Percentiles rank a stretch among this genome's conserved stretches.
phyloP scores from a whole-genome alignment of 169 alveolate species.

The Amoebophrya sp. region DNA sequence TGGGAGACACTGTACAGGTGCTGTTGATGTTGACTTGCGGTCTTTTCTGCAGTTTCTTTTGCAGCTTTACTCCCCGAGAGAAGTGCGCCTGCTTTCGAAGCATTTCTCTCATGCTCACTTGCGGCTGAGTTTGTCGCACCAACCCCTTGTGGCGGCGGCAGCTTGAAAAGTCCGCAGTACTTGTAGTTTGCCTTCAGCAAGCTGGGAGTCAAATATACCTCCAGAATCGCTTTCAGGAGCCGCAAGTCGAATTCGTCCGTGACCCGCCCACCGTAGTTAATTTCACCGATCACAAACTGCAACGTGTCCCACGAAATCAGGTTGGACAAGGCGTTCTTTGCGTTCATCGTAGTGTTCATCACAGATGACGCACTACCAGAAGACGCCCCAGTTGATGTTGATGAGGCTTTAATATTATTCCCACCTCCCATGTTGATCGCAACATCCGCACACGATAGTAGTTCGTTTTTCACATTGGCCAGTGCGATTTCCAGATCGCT shows the following conservation, averaged over 20 bases:
- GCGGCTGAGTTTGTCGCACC: background rate
- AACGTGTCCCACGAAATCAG: conserved; percentile 80
- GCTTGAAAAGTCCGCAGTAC: conserved; percentile 51
- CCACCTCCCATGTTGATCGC: too few relatives aligned
- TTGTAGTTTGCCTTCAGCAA: conserved; percentile 63
- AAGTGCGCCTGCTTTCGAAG: too few relatives aligned
- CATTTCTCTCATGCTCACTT: too few relatives aligned
- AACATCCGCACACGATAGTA: too few relatives aligned
- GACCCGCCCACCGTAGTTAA: conserved; percentile 89
- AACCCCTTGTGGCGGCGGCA: background rate
- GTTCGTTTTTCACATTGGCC: too few relatives aligned
- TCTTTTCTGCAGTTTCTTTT: too few relatives aligned
- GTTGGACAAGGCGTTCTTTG: too few relatives aligned
- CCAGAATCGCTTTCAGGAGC: conserved; percentile 64
- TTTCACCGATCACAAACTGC: conserved; percentile 73
- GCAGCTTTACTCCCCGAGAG: too few relatives aligned
- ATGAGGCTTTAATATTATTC: too few relatives aligned
- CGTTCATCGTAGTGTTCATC: too few relatives aligned
- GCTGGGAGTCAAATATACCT: conserved; percentile 57
- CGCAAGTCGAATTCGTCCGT: conserved; percentile 83
- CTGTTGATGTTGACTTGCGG: background rate
- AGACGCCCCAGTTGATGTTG: too few relatives aligned
- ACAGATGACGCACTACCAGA: too few relatives aligned
- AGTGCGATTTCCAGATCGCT: conserved; percentile 58
- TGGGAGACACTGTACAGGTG: background rate